Percentiles rank a stretch among this genome's conserved stretches.
phyloP scores from a whole-genome alignment of 257 asterid species.

The Solanum bukasovii region DNA sequence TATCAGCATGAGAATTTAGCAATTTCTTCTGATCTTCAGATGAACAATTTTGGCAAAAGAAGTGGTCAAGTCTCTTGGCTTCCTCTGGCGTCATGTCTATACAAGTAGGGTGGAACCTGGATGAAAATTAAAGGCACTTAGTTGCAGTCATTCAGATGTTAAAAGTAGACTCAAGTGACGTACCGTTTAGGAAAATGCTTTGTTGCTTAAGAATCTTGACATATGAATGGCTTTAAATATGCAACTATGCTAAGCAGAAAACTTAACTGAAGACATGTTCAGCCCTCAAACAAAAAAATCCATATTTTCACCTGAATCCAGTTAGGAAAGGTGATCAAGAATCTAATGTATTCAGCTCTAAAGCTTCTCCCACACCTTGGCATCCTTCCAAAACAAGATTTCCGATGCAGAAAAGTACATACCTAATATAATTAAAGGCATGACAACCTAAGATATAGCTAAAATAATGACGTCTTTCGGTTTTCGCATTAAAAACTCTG shows the following conservation, averaged over 20 bases:
- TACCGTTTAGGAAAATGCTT: background rate
- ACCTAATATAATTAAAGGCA: background rate
- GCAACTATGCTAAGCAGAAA: background rate
- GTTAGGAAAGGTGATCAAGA: background rate
- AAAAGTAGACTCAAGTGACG: background rate
- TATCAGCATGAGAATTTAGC: constrained; percentile 43
- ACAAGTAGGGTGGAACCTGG: constrained; percentile 89
- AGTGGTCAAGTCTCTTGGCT: constrained; percentile 61
- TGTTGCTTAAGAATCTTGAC: background rate
- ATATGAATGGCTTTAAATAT: background rate
- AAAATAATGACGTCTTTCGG: background rate
- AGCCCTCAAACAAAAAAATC: background rate
- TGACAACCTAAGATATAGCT: background rate
- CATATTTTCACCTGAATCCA: background rate
- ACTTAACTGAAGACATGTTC: background rate
- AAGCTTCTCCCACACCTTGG: background rate
- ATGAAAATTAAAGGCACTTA: constrained; percentile 6
- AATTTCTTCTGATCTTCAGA: constrained; percentile 60
- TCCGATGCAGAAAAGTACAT: background rate
- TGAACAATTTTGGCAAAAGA: constrained; percentile 62
- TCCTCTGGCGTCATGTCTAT: constrained; percentile 67
- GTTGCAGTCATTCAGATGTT: background rate
- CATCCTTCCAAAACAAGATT: background rate
- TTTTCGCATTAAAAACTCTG: background rate
- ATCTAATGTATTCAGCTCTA: background rate